Conservation (phyloP, 495 filamentous ascomycete species). For the Xylaria venustula region DNA sequence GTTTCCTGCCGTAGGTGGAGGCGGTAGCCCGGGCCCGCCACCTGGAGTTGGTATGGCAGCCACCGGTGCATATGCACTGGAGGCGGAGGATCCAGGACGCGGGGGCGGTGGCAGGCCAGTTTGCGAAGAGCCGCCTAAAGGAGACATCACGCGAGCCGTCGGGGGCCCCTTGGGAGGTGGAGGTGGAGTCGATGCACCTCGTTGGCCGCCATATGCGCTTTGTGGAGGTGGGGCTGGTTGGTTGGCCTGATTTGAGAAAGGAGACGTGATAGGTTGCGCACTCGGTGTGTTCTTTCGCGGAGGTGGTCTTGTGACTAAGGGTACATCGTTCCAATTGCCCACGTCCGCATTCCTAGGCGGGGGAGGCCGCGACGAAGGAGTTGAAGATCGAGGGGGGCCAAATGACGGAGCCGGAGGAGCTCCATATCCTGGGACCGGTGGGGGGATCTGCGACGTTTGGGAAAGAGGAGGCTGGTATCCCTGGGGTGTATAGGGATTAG, state of each 20-base stretch:
- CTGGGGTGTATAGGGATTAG: constrained; percentile 34
- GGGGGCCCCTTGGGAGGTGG: constrained; percentile 52
- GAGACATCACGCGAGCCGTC: constrained; percentile 53
- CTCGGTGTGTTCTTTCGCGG: constrained; percentile 70
- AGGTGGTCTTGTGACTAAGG: constrained; percentile 76
- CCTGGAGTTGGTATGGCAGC: constrained; percentile 44
- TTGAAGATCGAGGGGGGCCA: constrained; percentile 47
- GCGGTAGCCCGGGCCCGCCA: constrained; percentile 27
- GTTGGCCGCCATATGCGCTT: constrained; percentile 24
- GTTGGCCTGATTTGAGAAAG: constrained; percentile 61
- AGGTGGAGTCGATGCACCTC: constrained; percentile 24
- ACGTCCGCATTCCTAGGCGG: constrained; percentile 69
- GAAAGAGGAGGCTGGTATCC: constrained; percentile 31
- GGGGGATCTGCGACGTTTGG: constrained; percentile 23
- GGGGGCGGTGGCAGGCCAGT: constrained; percentile 45
- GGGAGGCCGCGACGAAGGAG: constrained; percentile 59
- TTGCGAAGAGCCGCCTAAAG: constrained; percentile 49
- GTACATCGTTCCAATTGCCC: constrained; percentile 92
- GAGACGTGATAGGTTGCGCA: constrained; percentile 57
- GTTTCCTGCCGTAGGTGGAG: constrained; percentile 46
- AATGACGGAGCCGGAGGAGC: constrained; percentile 32
- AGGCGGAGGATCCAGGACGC: constrained; percentile 59
- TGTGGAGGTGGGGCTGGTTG: constrained; percentile 52
- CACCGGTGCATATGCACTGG: constrained; percentile 72
- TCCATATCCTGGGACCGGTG: constrained; percentile 35